Evolutionary conservation across 2,329 filamentous ascomycete species (phyloP).

Genomic region (Ambrosiella xylebori): DNA sequence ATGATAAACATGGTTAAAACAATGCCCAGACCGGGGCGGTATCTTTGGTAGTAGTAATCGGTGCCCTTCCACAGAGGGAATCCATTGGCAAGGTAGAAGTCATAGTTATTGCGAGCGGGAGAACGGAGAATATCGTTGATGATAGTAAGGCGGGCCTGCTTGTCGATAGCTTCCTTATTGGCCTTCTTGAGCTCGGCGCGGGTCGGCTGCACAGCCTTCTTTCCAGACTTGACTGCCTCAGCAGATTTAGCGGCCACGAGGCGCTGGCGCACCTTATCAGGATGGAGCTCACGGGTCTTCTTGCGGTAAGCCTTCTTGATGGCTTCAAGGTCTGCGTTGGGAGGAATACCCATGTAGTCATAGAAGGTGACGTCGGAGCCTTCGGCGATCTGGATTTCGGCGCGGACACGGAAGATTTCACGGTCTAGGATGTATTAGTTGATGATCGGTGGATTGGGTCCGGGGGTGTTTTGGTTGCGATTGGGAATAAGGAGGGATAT

Average conservation of each 20-base stretch:
- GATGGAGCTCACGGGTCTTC: conserved; percentile 67
- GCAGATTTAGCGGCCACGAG: conserved; percentile 54
- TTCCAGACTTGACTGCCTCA: conserved; percentile 30
- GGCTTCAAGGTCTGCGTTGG: conserved; percentile 63
- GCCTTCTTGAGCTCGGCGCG: conserved; percentile 60
- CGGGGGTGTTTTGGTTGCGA: background rate
- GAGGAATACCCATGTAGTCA: conserved; percentile 67
- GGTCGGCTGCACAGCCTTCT: conserved; percentile 51
- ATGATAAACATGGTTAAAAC: conserved; percentile 70
- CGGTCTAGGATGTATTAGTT: conserved; percentile 45
- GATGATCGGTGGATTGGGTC: background rate
- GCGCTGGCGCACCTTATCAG: conserved; percentile 84
- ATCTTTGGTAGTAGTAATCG: conserved; percentile 93
- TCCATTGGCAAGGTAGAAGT: conserved; percentile 82
- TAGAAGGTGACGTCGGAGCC: conserved; percentile 81
- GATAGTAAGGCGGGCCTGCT: conserved; percentile 69
- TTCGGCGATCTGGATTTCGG: conserved; percentile 64
- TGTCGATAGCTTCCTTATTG: conserved; percentile 63
- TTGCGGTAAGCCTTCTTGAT: conserved; percentile 91
- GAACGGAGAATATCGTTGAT: conserved; percentile 77
- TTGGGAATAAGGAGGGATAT: conserved; percentile 16
- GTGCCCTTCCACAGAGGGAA: conserved; percentile 96
- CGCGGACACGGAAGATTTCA: conserved; percentile 89
- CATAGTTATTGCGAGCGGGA: conserved; percentile 67
- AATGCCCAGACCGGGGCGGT: conserved; percentile 74